These are phyloP conservation scores for Ormosia semicastrata DNA, from an alignment of 306 rosid species.

Conservation along the genomic window DNA sequence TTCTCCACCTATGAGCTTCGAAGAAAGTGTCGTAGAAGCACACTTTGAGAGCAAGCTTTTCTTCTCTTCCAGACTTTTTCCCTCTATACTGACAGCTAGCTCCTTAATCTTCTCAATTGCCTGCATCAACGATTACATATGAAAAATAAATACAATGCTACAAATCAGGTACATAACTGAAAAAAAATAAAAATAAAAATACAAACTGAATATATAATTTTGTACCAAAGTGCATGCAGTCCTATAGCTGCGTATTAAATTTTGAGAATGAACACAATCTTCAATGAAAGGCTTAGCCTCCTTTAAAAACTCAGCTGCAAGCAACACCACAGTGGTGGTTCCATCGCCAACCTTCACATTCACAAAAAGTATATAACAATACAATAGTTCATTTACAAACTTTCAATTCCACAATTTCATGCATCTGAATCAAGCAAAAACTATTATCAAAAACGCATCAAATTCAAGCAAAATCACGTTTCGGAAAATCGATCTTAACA, in stretches of 20 bases:
- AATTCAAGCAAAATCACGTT: neutral
- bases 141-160: neutral
- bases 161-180: neutral
- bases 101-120: slow-evolving; percentile 87
- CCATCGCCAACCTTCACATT: slow-evolving; percentile 92
- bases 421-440: neutral
- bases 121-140: slow-evolving; percentile 32
- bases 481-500: neutral
- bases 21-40: slow-evolving; percentile 97
- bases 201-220: neutral
- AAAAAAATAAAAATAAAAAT: neutral
- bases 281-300: slow-evolving; percentile 98
- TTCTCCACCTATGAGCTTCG: slow-evolving; percentile 97
- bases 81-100: slow-evolving; percentile 88
- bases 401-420: neutral
- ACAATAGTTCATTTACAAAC: neutral
- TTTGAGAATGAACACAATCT: slow-evolving; percentile 95
- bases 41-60: slow-evolving; percentile 84
- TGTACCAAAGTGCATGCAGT: slow-evolving; percentile 73
- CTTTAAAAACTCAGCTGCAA: slow-evolving; percentile 87
- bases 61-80: slow-evolving; percentile 93
- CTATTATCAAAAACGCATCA: neutral
- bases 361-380: slow-evolving; percentile 6
- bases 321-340: slow-evolving; percentile 95
- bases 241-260: slow-evolving; percentile 83